Percentiles rank a stretch among this genome's conserved stretches.
phyloP scores from a whole-genome alignment of 140 eudicot genomes.

The Ambrosia hybrid region DNA sequence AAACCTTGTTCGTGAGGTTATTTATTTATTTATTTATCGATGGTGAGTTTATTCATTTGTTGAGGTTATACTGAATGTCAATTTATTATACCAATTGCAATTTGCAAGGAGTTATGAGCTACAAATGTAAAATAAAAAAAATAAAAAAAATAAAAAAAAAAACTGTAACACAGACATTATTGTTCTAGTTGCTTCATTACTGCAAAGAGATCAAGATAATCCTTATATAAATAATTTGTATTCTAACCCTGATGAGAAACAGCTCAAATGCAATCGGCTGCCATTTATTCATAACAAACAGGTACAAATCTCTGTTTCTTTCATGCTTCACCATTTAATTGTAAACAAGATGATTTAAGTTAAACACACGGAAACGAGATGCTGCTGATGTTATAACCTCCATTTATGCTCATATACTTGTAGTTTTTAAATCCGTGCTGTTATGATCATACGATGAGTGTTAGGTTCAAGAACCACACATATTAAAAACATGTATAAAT shows the following conservation, averaged over 20 bases:
- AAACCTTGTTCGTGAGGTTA: no score
- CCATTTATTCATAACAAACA: conserved; percentile 14
- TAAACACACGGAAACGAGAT: background rate
- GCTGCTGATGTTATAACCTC: background rate
- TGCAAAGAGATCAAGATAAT: no score
- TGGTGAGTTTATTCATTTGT: no score
- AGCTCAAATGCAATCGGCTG: conserved; percentile 9
- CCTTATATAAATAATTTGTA: background rate
- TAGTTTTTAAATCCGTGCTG: background rate
- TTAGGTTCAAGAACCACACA: background rate
- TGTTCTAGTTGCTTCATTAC: no score
- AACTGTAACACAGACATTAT: background rate
- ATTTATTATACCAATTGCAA: background rate
- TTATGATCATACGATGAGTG: background rate
- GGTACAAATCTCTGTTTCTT: background rate
- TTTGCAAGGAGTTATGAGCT: background rate
- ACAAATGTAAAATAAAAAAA: background rate
- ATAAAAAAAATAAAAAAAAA: no score
- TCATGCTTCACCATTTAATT: background rate
- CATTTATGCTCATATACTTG: conserved; percentile 1
- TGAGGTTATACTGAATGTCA: no score
- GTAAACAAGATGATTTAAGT: background rate
- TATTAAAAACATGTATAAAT: background rate
- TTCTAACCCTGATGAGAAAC: conserved; percentile 11
- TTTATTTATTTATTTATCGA: no score